Evolutionary conservation across 2,329 filamentous ascomycete species (phyloP), one percentile per base, ranked within the genome.

Genomic region (Venturia asperata): DNA sequence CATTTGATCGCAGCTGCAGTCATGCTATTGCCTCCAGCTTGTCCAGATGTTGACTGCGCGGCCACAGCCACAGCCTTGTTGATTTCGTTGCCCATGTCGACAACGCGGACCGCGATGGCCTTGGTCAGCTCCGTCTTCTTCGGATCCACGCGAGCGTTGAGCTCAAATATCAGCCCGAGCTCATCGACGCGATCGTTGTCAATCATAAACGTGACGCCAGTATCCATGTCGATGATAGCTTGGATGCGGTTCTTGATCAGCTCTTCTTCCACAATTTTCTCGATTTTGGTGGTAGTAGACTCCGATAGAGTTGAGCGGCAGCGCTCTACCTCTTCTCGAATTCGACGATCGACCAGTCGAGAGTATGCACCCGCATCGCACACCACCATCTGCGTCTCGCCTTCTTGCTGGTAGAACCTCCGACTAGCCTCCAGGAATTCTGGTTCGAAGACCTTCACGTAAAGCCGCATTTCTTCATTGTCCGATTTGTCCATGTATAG

Each of bases 1-100:
- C 94, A 99, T 71, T 90, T 91, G 70, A 97, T 89, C 0, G 94
- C 94, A 1, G 92, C 89, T 0, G 86, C 84, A 0, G 94, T 97
- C 72, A 92, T 88, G 73, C 91, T 88, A 17, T 64, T 64, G 15
- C 30, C 37, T 47, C 45, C 45, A 15, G 63, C 27, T 19, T 47
- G 63, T 9, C 82, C 82, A 15, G 83, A 79, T 3, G 80, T 79
- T 43, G 74, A 71, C 82, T 76, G 84, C 77, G 73, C 82, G 75
- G 72, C 88, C 72, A 68, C 79, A 74, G 81, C 75, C 27, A 82
- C 82, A 7, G 82, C 79, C 67, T 86, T 87, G 75, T 97, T 96
- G 70, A 97, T 91, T 66, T 93, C 90, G 1, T 83, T 80, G 0
- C 94, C 94, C 65, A 96, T 82, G 62, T 92, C 88, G 39, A 92